Percentiles rank a stretch among this genome's conserved stretches.
Evolutionary conservation across 2,329 filamentous ascomycete species (phyloP).

Genomic region (Penicillium sp.): DNA sequence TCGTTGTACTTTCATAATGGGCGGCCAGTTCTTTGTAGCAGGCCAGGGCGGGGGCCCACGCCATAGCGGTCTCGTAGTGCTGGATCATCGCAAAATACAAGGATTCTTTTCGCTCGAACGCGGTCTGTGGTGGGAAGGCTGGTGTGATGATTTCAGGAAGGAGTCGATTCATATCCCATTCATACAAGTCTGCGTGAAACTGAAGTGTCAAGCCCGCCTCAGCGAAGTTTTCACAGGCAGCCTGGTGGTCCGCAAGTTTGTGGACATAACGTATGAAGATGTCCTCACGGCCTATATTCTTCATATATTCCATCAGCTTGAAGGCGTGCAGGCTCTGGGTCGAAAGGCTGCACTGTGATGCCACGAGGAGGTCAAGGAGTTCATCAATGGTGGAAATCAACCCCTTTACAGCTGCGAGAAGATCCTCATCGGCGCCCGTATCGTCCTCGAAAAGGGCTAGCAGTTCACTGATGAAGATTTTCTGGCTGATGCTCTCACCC

Average conservation of each 20-base stretch:
- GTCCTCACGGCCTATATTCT: constrained; percentile 94
- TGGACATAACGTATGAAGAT: constrained; percentile 96
- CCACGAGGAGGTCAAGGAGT: constrained; percentile 82
- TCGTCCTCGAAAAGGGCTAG: constrained; percentile 72
- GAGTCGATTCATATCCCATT: constrained; percentile 71
- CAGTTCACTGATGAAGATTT: constrained; percentile 83
- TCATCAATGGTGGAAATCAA: constrained; percentile 83
- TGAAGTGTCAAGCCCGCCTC: constrained; percentile 85
- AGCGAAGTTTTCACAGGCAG: constrained; percentile 67
- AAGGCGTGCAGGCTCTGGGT: constrained; percentile 85
- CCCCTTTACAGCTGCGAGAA: constrained; percentile 70
- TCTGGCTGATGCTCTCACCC: constrained; percentile 84
- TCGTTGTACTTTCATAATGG: constrained; percentile 86
- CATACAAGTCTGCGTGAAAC: constrained; percentile 85
- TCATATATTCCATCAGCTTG: constrained; percentile 89
- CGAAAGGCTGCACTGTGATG: constrained; percentile 68
- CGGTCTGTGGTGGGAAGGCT: constrained; percentile 71
- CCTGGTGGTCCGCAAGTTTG: constrained; percentile 74
- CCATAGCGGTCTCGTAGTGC: constrained; percentile 87
- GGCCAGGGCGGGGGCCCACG: constrained; percentile 80
- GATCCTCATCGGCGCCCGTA: constrained; percentile 60
- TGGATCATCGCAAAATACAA: constrained; percentile 95
- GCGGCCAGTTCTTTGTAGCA: constrained; percentile 84
- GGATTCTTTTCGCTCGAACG: constrained; percentile 87
- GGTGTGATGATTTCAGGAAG: constrained; percentile 66